Evolutionary conservation across 495 filamentous ascomycete genomes (phyloP).

Genomic region (Tuber magnatum): DNA sequence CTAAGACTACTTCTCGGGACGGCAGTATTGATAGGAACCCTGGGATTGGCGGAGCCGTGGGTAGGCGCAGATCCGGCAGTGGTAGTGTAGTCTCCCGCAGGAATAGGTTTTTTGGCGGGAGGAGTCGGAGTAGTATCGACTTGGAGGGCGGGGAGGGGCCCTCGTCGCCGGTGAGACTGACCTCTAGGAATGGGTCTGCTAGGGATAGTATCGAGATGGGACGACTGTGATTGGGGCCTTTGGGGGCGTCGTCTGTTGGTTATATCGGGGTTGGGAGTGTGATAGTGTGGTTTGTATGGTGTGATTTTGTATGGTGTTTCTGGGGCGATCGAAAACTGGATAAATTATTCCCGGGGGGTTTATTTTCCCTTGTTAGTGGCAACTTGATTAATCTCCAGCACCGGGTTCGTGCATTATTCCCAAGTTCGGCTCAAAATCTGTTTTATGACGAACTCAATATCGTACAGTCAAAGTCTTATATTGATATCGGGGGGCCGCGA

Average conservation of each 20-base stretch:
- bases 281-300: background rate
- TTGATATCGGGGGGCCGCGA: background rate
- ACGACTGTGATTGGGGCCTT: background rate
- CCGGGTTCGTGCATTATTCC: background rate
- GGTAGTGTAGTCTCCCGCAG: conserved; percentile 19
- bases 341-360: background rate
- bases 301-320: background rate
- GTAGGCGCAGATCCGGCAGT: conserved; percentile 22
- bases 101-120: conserved; percentile 29
- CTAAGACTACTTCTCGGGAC: conserved; percentile 15
- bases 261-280: background rate
- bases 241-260: background rate
- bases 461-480: conserved; percentile 3
- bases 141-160: conserved; percentile 12
- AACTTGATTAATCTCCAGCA: background rate
- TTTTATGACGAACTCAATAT: conserved; percentile 8
- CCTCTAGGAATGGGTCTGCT: conserved; percentile 3
- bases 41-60: conserved; percentile 1
- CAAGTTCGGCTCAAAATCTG: background rate
- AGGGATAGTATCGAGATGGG: conserved; percentile 7
- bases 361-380: background rate
- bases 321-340: background rate
- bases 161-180: background rate
- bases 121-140: conserved; percentile 12
- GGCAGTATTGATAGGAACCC: background rate